Conservation (phyloP, 495 filamentous ascomycete species). For the Penicillium robsamsonii region DNA sequence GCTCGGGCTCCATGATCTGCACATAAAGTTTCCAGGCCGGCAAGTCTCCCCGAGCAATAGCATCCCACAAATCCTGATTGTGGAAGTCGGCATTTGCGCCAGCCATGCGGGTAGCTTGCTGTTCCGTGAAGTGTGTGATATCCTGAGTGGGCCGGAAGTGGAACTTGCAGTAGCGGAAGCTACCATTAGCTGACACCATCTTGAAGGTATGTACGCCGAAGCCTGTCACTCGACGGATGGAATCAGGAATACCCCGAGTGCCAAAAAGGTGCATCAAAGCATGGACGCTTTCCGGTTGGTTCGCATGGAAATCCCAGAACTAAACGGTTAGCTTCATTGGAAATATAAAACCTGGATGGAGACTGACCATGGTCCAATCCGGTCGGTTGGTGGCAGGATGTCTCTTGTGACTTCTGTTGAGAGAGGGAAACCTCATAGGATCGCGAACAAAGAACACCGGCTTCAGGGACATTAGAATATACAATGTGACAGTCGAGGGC, state of each 20-base stretch:
- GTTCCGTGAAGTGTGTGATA: conserved; percentile 51
- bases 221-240: conserved; percentile 61
- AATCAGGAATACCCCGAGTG: conserved; percentile 62
- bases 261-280: conserved; percentile 67
- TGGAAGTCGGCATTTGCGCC: conserved; percentile 45
- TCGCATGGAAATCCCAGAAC: conserved; percentile 55
- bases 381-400: conserved; percentile 45
- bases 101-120: conserved; percentile 52
- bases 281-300: conserved; percentile 50
- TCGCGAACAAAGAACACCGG: conserved; percentile 56
- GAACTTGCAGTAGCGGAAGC: conserved; percentile 61
- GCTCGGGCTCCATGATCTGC: conserved; percentile 47
- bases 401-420: conserved; percentile 53
- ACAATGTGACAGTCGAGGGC: not conserved
- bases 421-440: conserved; percentile 51
- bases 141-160: conserved; percentile 63
- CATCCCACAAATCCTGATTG: conserved; percentile 36
- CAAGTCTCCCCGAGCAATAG: conserved; percentile 31
- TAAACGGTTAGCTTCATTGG: conserved; percentile 6
- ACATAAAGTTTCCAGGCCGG: conserved; percentile 39
- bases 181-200: conserved; percentile 52
- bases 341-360: not conserved
- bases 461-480: conserved; percentile 1
- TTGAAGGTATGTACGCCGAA: conserved; percentile 68
- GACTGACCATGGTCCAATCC: conserved; percentile 49